phyloP scores from a whole-genome alignment of 345 rosid genomes.

The Pistacia atlantica region DNA sequence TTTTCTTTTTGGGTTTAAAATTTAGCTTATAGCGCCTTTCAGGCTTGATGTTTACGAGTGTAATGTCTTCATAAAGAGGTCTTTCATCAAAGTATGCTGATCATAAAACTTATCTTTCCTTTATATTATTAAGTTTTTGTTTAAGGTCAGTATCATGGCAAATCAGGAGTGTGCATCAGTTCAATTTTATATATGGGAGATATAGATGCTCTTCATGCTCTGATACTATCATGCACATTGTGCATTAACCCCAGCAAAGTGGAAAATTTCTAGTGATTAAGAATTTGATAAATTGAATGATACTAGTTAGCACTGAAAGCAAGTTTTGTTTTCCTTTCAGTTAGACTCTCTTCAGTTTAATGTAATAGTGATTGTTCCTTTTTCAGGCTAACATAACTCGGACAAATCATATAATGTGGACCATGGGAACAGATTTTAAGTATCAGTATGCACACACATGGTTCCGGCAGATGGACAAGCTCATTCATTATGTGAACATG shows the following conservation, averaged over 20 bases:
- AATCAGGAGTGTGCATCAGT: slow-evolving; percentile 1
- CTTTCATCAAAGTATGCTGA: background rate
- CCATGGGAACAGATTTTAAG: slow-evolving; percentile 98
- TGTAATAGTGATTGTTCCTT: slow-evolving; percentile 17
- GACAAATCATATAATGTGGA: slow-evolving; percentile 89
- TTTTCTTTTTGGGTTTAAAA: slow-evolving; percentile 1
- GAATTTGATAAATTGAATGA: background rate
- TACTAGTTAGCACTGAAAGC: background rate
- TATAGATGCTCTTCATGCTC: slow-evolving; percentile 7
- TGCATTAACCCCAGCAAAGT: background rate
- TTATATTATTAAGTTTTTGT: background rate
- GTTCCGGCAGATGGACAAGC: slow-evolving; percentile 94
- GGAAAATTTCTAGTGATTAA: slow-evolving; percentile 13
- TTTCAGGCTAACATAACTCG: slow-evolving; percentile 91
- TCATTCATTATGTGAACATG: slow-evolving; percentile 93
- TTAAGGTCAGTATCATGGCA: background rate
- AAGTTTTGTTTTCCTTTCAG: slow-evolving; percentile 7
- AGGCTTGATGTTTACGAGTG: background rate
- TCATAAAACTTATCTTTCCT: background rate
- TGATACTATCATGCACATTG: background rate
- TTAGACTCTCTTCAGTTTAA: slow-evolving; percentile 2
- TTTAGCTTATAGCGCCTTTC: slow-evolving; percentile 6
- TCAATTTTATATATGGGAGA: slow-evolving; percentile 4
- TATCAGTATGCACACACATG: slow-evolving; percentile 94
- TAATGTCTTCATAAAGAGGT: background rate